Conservation (phyloP, 129 eudicot species). For the Erigeron canadensis region DNA sequence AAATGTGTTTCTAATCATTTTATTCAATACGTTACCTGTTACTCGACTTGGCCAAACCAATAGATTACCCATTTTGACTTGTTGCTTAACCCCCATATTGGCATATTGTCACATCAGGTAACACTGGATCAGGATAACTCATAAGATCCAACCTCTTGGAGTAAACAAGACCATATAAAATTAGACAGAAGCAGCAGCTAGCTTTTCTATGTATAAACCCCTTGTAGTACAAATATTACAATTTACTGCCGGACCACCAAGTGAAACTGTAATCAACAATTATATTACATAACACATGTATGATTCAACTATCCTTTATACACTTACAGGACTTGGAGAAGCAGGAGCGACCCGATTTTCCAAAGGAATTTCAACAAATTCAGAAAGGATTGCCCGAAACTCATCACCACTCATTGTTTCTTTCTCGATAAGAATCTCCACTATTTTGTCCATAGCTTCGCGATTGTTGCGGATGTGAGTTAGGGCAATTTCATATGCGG, state of each 20-base stretch:
- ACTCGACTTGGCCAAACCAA: no score
- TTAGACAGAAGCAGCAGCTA: neutral
- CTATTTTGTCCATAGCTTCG: slow-evolving; percentile 95
- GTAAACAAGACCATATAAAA: no score
- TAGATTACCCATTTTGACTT: no score
- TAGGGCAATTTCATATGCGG: slow-evolving; percentile 84
- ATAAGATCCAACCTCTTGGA: no score
- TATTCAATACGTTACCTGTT: no score
- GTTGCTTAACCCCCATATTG: no score
- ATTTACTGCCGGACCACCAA: slow-evolving; percentile 18
- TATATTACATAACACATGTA: slow-evolving; percentile 15
- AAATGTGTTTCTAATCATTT: no score
- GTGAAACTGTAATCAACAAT: neutral
- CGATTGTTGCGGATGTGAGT: slow-evolving; percentile 78
- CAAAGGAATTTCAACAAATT: slow-evolving; percentile 80
- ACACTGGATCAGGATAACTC: no score
- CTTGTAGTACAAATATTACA: neutral
- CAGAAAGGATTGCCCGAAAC: slow-evolving; percentile 89
- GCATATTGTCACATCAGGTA: no score
- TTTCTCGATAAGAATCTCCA: slow-evolving; percentile 88
- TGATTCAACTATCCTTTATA: slow-evolving; percentile 28
- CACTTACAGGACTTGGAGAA: slow-evolving; percentile 58
- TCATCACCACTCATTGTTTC: slow-evolving; percentile 94
- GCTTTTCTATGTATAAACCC: neutral
- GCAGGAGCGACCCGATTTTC: slow-evolving; percentile 71